phyloP scores from a whole-genome alignment of 1,139 yeast genomes.

The Blastobotrys ciferrii region DNA sequence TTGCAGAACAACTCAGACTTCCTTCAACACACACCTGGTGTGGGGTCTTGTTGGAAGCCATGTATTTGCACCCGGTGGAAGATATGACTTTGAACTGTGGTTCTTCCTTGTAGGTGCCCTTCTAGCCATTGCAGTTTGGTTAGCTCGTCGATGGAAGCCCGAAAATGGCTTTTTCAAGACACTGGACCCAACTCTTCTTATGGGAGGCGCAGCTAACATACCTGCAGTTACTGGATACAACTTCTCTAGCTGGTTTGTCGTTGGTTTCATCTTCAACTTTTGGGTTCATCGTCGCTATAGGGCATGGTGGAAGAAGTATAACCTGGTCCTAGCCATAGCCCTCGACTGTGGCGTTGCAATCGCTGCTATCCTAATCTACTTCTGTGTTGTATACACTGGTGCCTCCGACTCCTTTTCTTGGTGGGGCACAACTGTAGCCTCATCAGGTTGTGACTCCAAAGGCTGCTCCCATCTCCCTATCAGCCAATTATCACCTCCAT shows the following conservation, averaged over 20 bases:
- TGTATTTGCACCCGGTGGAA: background rate
- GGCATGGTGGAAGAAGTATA: too few relatives aligned
- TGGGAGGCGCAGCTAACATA: background rate
- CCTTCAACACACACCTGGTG: background rate
- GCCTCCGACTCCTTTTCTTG: background rate
- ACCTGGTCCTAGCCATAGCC: background rate
- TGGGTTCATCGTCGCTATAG: background rate
- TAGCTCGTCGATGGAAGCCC: background rate
- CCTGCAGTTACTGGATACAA: background rate
- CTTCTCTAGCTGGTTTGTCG: background rate
- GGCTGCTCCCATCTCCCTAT: background rate
- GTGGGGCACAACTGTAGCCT: background rate
- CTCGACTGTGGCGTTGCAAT: background rate
- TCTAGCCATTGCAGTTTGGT: background rate
- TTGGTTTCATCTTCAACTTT: background rate
- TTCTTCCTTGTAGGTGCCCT: background rate
- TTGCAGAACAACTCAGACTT: background rate
- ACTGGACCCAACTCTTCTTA: background rate
- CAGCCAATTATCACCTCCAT: background rate
- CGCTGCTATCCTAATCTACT: background rate
- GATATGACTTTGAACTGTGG: background rate
- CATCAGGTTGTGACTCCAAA: background rate
- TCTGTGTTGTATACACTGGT: background rate
- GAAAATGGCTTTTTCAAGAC: background rate
- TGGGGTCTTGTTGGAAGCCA: background rate